Percentiles rank a stretch among this genome's conserved stretches.
These are phyloP conservation scores for Phaeoacremonium minimum DNA, from an alignment of 2,329 filamentous ascomycete genomes.

Conservation along the genomic window DNA sequence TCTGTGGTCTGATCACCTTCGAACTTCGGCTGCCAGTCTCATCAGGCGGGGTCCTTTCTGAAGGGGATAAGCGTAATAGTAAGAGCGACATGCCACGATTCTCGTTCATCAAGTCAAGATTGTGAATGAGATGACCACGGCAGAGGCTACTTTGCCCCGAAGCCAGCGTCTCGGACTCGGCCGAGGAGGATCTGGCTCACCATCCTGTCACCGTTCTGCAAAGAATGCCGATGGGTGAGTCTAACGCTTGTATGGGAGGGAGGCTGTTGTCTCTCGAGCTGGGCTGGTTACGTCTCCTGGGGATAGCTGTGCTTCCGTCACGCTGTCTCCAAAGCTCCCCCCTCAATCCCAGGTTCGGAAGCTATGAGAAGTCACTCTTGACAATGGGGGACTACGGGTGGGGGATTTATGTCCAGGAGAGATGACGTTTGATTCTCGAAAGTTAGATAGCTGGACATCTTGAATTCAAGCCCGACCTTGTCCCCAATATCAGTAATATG, in stretches of 20 bases:
- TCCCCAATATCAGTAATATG: slow-evolving; percentile 10
- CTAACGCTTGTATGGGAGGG: slow-evolving; percentile 13
- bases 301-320: slow-evolving; percentile 21
- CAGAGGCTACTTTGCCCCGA: slow-evolving; percentile 49
- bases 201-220: slow-evolving; percentile 17
- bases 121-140: slow-evolving; percentile 17
- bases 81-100: slow-evolving; percentile 33
- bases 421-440: slow-evolving; percentile 24
- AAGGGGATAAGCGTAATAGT: slow-evolving; percentile 57
- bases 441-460: slow-evolving; percentile 21
- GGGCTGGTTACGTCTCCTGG: slow-evolving; percentile 48
- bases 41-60: slow-evolving; percentile 42
- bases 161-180: slow-evolving; percentile 55
- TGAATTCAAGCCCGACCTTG: slow-evolving; percentile 29
- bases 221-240: slow-evolving; percentile 13
- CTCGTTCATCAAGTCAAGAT: slow-evolving; percentile 7
- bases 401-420: slow-evolving; percentile 24
- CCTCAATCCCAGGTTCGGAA: slow-evolving; percentile 17
- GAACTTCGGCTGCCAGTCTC: slow-evolving; percentile 14
- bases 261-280: slow-evolving; percentile 22
- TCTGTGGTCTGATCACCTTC: slow-evolving; percentile 38
- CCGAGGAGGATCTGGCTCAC: slow-evolving; percentile 38
- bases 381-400: slow-evolving; percentile 26
- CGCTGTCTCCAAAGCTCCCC: slow-evolving; percentile 29
- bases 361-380: slow-evolving; percentile 6